Evolutionary conservation across 2,329 filamentous ascomycete genomes (phyloP).

Genomic region (Aspergillus aculeatus): DNA sequence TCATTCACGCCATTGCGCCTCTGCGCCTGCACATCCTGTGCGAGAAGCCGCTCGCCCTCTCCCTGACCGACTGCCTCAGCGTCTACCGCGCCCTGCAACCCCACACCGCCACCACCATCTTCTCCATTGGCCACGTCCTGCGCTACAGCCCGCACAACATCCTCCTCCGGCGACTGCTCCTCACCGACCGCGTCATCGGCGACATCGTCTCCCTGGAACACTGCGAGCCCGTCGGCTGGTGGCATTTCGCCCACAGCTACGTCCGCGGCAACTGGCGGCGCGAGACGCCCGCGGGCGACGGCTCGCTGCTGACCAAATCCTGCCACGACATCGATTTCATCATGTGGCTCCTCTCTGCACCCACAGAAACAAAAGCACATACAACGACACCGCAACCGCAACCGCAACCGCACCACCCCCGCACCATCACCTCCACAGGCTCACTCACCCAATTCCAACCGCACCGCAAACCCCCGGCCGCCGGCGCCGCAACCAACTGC

Average conservation of each 20-base stretch:
- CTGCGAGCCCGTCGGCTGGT: constrained; percentile 92
- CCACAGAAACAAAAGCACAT: constrained; percentile 19
- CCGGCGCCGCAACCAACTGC: constrained; percentile 81
- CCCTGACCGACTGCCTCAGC: constrained; percentile 70
- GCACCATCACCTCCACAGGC: constrained; percentile 72
- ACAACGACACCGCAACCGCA: constrained; percentile 26
- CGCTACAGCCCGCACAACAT: constrained; percentile 93
- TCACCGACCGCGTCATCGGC: constrained; percentile 73
- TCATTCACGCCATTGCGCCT: constrained; percentile 70
- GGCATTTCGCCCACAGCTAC: constrained; percentile 90
- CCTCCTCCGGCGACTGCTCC: constrained; percentile 72
- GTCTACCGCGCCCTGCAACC: constrained; percentile 55
- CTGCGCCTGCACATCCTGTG: constrained; percentile 79
- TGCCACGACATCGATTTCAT: constrained; percentile 95
- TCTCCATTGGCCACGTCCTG: constrained; percentile 91
- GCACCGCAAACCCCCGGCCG: constrained; percentile 70
- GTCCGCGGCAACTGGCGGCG: constrained; percentile 93
- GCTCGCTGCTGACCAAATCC: constrained; percentile 84
- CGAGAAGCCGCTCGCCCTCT: constrained; percentile 89
- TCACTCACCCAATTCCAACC: constrained; percentile 74
- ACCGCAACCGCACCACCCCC: constrained; percentile 66
- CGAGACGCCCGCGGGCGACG: constrained; percentile 68
- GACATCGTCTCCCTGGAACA: constrained; percentile 85
- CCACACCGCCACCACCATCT: constrained; percentile 53
- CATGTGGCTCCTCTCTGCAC: constrained; percentile 76